Conservation (phyloP, 805 yeast species). For the Wickerhamomyces pijperi region DNA sequence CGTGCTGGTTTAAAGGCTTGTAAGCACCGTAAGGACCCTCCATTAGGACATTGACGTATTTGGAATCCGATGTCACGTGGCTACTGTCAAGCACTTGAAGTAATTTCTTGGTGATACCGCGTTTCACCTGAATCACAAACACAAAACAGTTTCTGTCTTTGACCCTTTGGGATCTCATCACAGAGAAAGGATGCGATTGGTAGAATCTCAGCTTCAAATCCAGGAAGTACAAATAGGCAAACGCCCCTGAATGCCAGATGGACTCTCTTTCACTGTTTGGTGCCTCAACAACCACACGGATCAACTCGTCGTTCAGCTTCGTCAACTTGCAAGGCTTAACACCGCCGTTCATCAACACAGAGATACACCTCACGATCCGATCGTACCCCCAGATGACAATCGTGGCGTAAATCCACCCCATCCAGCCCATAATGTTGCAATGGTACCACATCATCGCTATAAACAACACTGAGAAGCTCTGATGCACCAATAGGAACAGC, state of each 20-base stretch:
- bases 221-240: slow-evolving; percentile 46
- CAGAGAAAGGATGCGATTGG: slow-evolving; percentile 68
- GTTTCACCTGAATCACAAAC: slow-evolving; percentile 37
- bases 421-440: slow-evolving; percentile 37
- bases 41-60: slow-evolving; percentile 27
- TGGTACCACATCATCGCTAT: slow-evolving; percentile 52
- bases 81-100: slow-evolving; percentile 15
- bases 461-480: slow-evolving; percentile 41
- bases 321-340: slow-evolving; percentile 33
- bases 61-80: slow-evolving; percentile 19
- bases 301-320: slow-evolving; percentile 19
- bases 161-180: slow-evolving; percentile 28
- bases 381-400: slow-evolving; percentile 66
- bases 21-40: slow-evolving; percentile 57
- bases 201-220: slow-evolving; percentile 28
- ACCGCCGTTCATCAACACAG: slow-evolving; percentile 51
- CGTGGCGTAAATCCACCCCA: slow-evolving; percentile 39
- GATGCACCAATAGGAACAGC: slow-evolving; percentile 45
- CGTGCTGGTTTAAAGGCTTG: slow-evolving; percentile 27
- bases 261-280: slow-evolving; percentile 33
- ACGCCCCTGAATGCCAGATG: slow-evolving; percentile 38
- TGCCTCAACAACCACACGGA: slow-evolving; percentile 28
- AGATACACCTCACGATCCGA: slow-evolving; percentile 41
- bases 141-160: slow-evolving; percentile 21
- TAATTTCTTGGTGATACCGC: slow-evolving; percentile 42